phyloP scores from a whole-genome alignment of 2,329 filamentous ascomycete species.

The Diaporthe eres region DNA sequence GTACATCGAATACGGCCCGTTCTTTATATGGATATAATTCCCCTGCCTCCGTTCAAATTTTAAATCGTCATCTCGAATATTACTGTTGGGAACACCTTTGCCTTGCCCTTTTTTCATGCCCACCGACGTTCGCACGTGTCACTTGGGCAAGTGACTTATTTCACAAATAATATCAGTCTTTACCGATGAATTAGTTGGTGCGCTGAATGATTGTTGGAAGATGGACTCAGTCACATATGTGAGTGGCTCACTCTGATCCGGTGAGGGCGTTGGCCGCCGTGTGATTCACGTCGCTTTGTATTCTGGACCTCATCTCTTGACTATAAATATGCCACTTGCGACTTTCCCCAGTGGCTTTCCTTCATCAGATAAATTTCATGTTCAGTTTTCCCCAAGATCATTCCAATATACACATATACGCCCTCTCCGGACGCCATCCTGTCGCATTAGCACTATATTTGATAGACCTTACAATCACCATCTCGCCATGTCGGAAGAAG shows the following conservation, averaged over 20 bases:
- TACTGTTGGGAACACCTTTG: not conserved
- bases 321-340: not conserved
- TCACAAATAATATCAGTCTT: not conserved
- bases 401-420: not conserved
- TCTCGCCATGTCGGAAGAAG: not conserved
- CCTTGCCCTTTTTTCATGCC: not conserved
- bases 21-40: not conserved
- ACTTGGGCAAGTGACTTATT: not conserved
- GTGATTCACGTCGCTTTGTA: not conserved
- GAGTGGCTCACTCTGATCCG: not conserved
- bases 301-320: too few species aligned
- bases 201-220: not conserved
- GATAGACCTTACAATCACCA: not conserved
- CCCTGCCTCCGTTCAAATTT: not conserved
- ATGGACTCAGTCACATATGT: not conserved
- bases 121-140: too few species aligned
- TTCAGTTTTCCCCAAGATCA: not conserved
- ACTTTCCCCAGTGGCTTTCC: not conserved
- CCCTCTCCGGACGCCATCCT: not conserved
- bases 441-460: not conserved
- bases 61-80: not conserved
- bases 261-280: not conserved
- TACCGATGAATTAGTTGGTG: not conserved
- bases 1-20: accelerated
- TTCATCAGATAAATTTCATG: not conserved